A percentile compares a stretch with the other conserved stretches of the same genome.
phyloP scores from a whole-genome alignment of 139 green algal genomes.

The Desmodesmus armatus region DNA sequence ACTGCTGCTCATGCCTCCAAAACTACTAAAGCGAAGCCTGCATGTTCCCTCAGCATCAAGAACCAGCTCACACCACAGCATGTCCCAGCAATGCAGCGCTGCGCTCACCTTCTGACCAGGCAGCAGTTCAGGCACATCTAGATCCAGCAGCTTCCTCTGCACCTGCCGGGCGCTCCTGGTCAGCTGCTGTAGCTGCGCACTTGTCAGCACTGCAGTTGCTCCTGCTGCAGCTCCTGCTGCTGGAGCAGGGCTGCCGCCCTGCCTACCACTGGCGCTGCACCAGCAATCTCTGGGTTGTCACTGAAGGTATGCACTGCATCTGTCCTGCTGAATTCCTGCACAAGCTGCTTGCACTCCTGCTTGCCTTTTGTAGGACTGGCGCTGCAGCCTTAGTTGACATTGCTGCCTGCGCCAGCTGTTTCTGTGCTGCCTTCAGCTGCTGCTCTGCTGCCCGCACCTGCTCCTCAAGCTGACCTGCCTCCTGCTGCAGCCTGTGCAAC shows the following conservation, averaged over 20 bases:
- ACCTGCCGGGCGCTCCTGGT: not conserved
- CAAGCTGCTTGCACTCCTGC: conserved; percentile 30
- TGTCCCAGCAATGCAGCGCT: not conserved
- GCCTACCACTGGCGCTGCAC: not conserved
- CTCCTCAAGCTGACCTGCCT: not conserved
- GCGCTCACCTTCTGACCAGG: conserved; percentile 3
- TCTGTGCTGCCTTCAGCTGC: not conserved
- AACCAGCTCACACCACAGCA: not conserved
- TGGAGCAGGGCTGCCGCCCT: not conserved
- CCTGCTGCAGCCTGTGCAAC: conserved; percentile 11
- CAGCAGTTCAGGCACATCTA: conserved; percentile 18
- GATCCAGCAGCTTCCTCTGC: not conserved
- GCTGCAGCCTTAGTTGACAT: not conserved
- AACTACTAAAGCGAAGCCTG: not conserved
- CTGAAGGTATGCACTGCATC: not conserved
- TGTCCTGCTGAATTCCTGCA: not conserved
- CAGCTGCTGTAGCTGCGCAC: not conserved
- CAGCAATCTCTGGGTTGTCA: not conserved
- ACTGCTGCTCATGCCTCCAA: not conserved
- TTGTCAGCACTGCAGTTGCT: not conserved
- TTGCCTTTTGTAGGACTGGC: not conserved
- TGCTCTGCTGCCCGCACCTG: not conserved
- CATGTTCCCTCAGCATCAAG: not conserved
- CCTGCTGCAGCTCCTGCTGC: conserved; percentile 14
- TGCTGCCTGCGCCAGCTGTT: not conserved